Base-by-base conservation (phyloP, 1,139 yeast genomes). In the Saccharomyces hybrid region DNA sequence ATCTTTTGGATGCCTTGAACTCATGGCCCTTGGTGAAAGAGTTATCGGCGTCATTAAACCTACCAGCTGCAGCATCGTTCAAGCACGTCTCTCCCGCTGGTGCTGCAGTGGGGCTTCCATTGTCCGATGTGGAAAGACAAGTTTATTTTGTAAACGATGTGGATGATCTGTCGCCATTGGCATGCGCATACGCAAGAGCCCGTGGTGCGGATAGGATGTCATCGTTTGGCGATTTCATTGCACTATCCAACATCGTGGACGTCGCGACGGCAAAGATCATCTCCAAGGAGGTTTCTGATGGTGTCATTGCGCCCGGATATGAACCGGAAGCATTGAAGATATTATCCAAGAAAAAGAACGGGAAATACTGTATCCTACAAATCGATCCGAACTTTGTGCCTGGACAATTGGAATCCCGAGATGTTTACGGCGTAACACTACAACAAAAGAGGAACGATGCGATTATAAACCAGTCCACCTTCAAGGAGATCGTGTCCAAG, bases 201-300 rank as follows among this genome's bases (percentile, higher is more conserved):
- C 87, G 99, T 75, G 99, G 99, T 73, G 99, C 99, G 63, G 99
- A 93, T 77, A 86, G 99, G 80, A 93, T 93, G 99, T 90, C 98
- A 12, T 88, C 96, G 14, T 93, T 93, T 70, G 99, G 99, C 71
- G 99, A 93, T 76, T 93, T 90, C 80, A 93, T 93, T 69, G 99
- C 99, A 53, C 80, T 93, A 61, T 89, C 97, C 58, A 91, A 91
- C 78, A 88, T 88, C 74, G 99, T 93, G 62, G 99, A 93, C 73
- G 78, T 87, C 56, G 91, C 97, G 71, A 93, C 99, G 58, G 99
- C 99, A 56, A 88, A 88, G 75, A 93, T 93, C 75, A 93, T 93
- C 72, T 87, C 97, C 58, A 89, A 88, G 76, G 99, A 93, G 78
- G 99, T 93, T 49, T 86, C 95, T 48, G 99, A 93, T 72, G 99